A percentile compares a stretch with the other conserved stretches of the same genome.
Evolutionary conservation across 176 grass and related monocot genomes (phyloP).

Genomic region (Metroxylon sagu): DNA sequence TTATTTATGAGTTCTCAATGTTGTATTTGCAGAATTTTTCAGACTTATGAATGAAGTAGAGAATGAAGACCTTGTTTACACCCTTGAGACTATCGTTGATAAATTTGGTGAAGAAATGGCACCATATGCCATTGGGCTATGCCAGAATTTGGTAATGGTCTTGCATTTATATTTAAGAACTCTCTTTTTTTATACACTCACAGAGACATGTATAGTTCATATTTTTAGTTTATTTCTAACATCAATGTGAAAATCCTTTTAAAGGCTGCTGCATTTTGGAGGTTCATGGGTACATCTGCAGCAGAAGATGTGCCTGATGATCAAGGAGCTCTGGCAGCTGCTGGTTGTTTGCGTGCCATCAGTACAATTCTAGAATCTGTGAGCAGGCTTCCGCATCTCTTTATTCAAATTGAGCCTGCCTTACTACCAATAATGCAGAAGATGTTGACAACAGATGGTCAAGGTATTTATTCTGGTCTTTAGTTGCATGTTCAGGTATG

Average conservation of each 20-base stretch:
- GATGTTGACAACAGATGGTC: constrained; percentile 81
- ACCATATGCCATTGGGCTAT: constrained; percentile 79
- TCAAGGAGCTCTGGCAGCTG: constrained; percentile 76
- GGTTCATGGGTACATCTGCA: constrained; percentile 72
- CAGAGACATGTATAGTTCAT: neutral
- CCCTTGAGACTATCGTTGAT: constrained; percentile 82
- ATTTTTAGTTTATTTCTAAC: too few species aligned
- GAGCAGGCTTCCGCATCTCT: constrained; percentile 79
- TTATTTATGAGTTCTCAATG: neutral
- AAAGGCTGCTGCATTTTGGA: constrained; percentile 85
- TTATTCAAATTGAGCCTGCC: constrained; percentile 63
- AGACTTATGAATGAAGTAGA: constrained; percentile 88
- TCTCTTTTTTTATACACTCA: too few species aligned
- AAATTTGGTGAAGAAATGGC: constrained; percentile 99
- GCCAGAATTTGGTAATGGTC: constrained; percentile 63
- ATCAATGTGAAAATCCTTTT: neutral
- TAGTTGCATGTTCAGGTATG: too few species aligned
- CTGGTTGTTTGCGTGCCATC: constrained; percentile 83
- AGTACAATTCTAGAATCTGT: constrained; percentile 87
- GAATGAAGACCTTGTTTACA: constrained; percentile 88
- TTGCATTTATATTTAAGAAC: neutral
- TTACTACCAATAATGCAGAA: constrained; percentile 75
- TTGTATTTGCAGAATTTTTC: constrained; percentile 59
- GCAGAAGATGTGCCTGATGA: constrained; percentile 78
- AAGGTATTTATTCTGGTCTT: constrained; percentile 45